phyloP scores from a whole-genome alignment of 495 filamentous ascomycete species.

The Penicillium cataractarum region DNA sequence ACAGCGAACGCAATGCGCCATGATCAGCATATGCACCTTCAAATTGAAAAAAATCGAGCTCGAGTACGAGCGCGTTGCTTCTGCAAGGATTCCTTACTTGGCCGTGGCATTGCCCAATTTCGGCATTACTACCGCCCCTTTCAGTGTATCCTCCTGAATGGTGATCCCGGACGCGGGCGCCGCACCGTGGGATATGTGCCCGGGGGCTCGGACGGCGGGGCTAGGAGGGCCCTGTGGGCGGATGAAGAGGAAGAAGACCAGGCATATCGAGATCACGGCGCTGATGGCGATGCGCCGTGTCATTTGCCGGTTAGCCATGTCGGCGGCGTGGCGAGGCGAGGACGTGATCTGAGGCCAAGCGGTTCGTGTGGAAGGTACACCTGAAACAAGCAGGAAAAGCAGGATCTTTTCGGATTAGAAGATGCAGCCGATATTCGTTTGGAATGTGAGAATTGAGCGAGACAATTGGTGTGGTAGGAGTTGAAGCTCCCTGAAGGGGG shows the following conservation, averaged over 20 bases:
- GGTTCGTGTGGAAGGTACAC: conserved; percentile 2
- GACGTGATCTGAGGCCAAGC: conserved; percentile 8
- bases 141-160: conserved; percentile 54
- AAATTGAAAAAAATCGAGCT: background rate
- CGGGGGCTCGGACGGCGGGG: conserved; percentile 47
- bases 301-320: conserved; percentile 49
- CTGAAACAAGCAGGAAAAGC: background rate
- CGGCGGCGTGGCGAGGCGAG: conserved; percentile 11
- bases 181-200: conserved; percentile 41
- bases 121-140: conserved; percentile 82
- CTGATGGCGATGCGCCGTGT: conserved; percentile 45
- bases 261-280: conserved; percentile 36
- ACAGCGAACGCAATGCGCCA: background rate
- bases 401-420: background rate
- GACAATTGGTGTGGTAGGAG: background rate
- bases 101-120: conserved; percentile 90
- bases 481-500: background rate
- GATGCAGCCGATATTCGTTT: background rate
- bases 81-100: conserved; percentile 45
- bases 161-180: conserved; percentile 23
- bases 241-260: conserved; percentile 47
- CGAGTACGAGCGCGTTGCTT: background rate
- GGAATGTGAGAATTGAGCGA: conserved; percentile 5
- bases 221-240: conserved; percentile 46
- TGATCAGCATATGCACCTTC: background rate